These are phyloP conservation scores for Lathyrus tuberosus DNA, from an alignment of 306 rosid species.

Conservation along the genomic window DNA sequence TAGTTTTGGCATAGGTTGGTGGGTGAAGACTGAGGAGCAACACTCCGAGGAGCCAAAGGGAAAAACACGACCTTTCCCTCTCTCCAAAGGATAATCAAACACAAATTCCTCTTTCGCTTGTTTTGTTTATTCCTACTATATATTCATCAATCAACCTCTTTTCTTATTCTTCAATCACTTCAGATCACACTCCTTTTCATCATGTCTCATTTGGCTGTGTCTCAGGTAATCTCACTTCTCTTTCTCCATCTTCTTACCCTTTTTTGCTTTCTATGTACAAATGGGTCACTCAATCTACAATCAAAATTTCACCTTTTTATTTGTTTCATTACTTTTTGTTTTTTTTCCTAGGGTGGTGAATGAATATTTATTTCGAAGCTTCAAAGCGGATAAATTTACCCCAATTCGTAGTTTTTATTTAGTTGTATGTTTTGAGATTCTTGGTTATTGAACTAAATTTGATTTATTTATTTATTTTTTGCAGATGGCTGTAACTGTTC, in stretches of 20 bases:
- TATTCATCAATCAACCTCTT: slow-evolving; percentile 7
- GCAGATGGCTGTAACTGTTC: slow-evolving; percentile 50
- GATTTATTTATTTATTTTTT: slow-evolving; percentile 14
- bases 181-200: background rate
- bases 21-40: background rate
- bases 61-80: slow-evolving; percentile 43
- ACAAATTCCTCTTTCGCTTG: background rate
- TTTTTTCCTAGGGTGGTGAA: background rate
- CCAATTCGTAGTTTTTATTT: background rate
- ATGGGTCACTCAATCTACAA: slow-evolving; percentile 17
- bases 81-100: slow-evolving; percentile 40
- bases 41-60: slow-evolving; percentile 32
- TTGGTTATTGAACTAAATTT: slow-evolving; percentile 10
- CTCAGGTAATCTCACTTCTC: slow-evolving; percentile 42
- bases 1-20: background rate
- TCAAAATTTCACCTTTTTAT: slow-evolving; percentile 34
- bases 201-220: slow-evolving; percentile 45
- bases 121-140: background rate
- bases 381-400: slow-evolving; percentile 24
- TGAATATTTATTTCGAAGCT: background rate
- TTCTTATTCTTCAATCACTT: slow-evolving; percentile 7
- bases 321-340: background rate
- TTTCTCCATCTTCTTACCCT: slow-evolving; percentile 23
- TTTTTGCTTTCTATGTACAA: background rate
- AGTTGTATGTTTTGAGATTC: background rate